These are phyloP conservation scores for Luzula sylvatica DNA, from an alignment of 176 grass and related monocot genomes.

Conservation along the genomic window DNA sequence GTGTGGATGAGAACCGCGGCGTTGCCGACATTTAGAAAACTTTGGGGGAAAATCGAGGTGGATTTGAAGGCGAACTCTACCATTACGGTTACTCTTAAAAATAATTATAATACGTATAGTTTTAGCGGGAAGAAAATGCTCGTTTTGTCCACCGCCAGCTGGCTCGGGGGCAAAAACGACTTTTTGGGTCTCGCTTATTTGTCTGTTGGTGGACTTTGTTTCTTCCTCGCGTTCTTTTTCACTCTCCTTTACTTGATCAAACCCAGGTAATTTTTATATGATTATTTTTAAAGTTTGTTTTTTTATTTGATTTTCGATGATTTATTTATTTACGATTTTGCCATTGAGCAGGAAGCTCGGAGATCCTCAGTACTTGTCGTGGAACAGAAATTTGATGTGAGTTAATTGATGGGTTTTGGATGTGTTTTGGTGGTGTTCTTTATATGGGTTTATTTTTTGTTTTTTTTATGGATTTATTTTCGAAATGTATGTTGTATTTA, in stretches of 20 bases:
- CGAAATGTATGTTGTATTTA: constrained; percentile 25
- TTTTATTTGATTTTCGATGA: not conserved
- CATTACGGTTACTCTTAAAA: constrained; percentile 57
- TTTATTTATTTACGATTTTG: constrained; percentile 13
- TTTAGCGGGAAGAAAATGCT: constrained; percentile 76
- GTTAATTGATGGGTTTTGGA: constrained; percentile 19
- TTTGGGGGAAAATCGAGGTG: constrained; percentile 66
- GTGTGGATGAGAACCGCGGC: constrained; percentile 95
- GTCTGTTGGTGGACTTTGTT: constrained; percentile 63
- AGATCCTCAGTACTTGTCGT: constrained; percentile 73
- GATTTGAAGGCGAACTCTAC: constrained; percentile 70
- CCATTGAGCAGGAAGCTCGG: constrained; percentile 59
- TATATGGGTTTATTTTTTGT: not conserved
- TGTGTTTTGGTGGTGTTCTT: not conserved
- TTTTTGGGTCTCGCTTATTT: constrained; percentile 77
- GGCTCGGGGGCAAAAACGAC: constrained; percentile 83
- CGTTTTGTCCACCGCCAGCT: constrained; percentile 79
- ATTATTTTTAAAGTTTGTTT: not conserved
- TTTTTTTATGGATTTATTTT: not conserved
- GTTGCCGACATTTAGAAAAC: constrained; percentile 83
- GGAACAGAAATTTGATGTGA: constrained; percentile 53
- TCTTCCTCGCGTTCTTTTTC: constrained; percentile 62
- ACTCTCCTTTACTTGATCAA: constrained; percentile 65
- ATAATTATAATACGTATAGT: constrained; percentile 84
- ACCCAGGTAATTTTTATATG: constrained; percentile 47